Conservation (phyloP, 1,284 basidiomycete genomes). For the Sporisorium iseilematis-ciliati region DNA sequence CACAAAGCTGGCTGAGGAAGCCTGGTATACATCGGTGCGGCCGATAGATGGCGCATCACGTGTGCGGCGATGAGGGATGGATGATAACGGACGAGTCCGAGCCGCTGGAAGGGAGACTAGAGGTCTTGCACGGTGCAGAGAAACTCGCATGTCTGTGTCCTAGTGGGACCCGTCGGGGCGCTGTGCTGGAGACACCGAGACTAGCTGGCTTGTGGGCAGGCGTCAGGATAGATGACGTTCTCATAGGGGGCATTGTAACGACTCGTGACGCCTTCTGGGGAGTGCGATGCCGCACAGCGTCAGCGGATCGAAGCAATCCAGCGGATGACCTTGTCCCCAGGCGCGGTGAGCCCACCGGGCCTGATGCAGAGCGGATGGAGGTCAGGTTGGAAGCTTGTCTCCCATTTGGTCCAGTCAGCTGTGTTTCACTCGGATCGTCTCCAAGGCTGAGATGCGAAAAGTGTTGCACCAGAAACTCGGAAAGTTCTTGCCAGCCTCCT, state of each 20-base stretch:
- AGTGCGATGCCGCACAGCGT: conserved; percentile 1
- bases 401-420: background rate
- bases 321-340: conserved; percentile 17
- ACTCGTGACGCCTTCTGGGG: conserved; percentile 14
- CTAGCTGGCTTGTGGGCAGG: background rate
- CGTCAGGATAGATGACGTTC: background rate
- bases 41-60: conserved; percentile 1
- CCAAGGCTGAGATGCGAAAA: conserved; percentile 33
- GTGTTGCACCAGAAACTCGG: conserved; percentile 55
- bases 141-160: background rate
- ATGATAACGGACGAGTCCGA: conserved; percentile 36
- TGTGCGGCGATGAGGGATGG: conserved; percentile 17
- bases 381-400: conserved; percentile 1
- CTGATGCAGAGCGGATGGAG: conserved; percentile 44
- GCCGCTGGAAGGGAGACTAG: conserved; percentile 11
- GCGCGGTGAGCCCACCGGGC: conserved; percentile 18
- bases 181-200: background rate
- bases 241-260: conserved; percentile 31
- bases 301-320: conserved; percentile 11
- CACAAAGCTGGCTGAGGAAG: background rate
- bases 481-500: conserved; percentile 69
- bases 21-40: conserved; percentile 1
- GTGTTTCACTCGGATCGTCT: background rate
- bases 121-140: conserved; percentile 2
- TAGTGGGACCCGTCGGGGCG: background rate